Percentiles rank a stretch among this genome's conserved stretches.
Evolutionary conservation across 2,329 filamentous ascomycete species (phyloP).

Genomic region (Sporothrix schenckii): DNA sequence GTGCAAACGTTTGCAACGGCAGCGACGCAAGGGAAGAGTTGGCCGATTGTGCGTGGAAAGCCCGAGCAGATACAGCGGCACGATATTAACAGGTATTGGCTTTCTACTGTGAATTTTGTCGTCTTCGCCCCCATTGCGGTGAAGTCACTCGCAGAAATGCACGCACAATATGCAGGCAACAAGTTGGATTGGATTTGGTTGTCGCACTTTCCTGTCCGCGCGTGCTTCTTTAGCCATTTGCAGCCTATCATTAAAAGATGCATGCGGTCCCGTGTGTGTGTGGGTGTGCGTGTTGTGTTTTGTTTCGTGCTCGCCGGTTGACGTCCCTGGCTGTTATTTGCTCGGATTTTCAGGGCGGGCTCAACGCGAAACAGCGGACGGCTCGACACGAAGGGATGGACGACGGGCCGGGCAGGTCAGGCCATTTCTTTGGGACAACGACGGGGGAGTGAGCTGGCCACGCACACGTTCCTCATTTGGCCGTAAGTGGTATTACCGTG

Average conservation of each 20-base stretch:
- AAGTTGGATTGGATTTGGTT: background rate
- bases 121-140: background rate
- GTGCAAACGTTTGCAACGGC: slow-evolving; percentile 15
- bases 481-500: background rate
- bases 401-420: slow-evolving; percentile 22
- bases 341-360: slow-evolving; percentile 15
- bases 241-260: slow-evolving; percentile 1
- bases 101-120: background rate
- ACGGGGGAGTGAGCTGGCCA: background rate
- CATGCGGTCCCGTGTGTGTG: background rate
- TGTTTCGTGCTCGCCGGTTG: slow-evolving; percentile 15
- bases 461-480: background rate
- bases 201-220: background rate
- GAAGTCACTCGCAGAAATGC: background rate
- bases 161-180: background rate
- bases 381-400: slow-evolving; percentile 33
- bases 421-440: background rate
- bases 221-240: slow-evolving; percentile 15
- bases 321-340: slow-evolving; percentile 4
- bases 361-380: slow-evolving; percentile 28
- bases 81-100: slow-evolving; percentile 13
- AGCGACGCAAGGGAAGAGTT: background rate
- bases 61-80: slow-evolving; percentile 25
- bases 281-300: background rate
- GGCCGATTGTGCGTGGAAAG: background rate